These are phyloP conservation scores for Zopfia rhizophila DNA, from an alignment of 2,329 filamentous ascomycete species.

Conservation along the genomic window DNA sequence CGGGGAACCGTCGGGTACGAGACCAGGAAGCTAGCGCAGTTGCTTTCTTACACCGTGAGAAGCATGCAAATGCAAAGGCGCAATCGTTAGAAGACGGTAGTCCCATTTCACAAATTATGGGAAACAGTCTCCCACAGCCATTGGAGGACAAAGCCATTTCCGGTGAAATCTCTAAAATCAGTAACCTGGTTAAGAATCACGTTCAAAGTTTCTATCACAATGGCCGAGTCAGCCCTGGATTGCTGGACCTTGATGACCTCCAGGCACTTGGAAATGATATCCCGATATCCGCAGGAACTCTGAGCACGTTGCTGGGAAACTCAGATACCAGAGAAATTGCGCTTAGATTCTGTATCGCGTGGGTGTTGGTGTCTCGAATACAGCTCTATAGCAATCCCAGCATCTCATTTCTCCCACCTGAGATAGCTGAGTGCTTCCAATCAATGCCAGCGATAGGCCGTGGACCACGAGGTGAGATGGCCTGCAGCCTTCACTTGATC, in stretches of 20 bases:
- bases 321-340: conserved; percentile 39
- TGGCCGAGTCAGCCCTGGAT: conserved; percentile 26
- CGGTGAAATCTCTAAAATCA: conserved; percentile 44
- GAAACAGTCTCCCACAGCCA: conserved; percentile 40
- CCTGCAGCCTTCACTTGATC: not conserved
- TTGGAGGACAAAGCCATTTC: conserved; percentile 44
- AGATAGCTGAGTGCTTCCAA: conserved; percentile 32
- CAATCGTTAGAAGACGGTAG: conserved; percentile 20
- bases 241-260: conserved; percentile 36
- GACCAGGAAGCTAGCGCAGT: conserved; percentile 27
- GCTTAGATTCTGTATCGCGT: conserved; percentile 45
- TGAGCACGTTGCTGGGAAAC: conserved; percentile 41
- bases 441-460: conserved; percentile 24
- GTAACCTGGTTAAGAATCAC: conserved; percentile 48
- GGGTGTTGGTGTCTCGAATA: conserved; percentile 38
- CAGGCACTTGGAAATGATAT: conserved; percentile 32
- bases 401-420: conserved; percentile 40
- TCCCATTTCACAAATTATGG: conserved; percentile 16
- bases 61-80: conserved; percentile 21
- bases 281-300: conserved; percentile 33
- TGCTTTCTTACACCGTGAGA: conserved; percentile 30
- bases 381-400: conserved; percentile 22
- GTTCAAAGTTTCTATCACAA: conserved; percentile 49
- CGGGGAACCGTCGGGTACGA: conserved; percentile 5
- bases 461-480: conserved; percentile 28